phyloP scores from a whole-genome alignment of 108 stramenopile species.

The Cyclotella choctawhatcheeana region DNA sequence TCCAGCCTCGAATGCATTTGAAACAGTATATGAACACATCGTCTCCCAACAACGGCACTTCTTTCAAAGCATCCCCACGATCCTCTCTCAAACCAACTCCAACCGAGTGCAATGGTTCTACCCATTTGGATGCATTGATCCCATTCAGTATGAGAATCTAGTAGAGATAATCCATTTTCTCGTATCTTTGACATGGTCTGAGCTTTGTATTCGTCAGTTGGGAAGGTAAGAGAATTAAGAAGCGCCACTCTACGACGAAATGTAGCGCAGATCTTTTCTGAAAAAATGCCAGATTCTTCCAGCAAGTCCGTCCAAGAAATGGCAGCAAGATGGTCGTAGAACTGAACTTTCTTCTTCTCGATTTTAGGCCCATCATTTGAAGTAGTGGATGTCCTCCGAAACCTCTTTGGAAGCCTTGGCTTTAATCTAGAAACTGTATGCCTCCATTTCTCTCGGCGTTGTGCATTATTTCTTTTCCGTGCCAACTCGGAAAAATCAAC shows the following conservation, averaged over 20 bases:
- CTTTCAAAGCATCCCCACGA: constrained; percentile 48
- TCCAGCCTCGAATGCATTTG: constrained; percentile 53
- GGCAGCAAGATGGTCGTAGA: constrained; percentile 43
- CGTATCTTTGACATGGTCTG: constrained; percentile 45
- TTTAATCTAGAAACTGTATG: constrained; percentile 23
- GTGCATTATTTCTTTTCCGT: constrained; percentile 36
- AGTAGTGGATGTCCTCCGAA: constrained; percentile 17
- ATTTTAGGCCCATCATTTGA: constrained; percentile 15
- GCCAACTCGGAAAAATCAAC: constrained; percentile 49
- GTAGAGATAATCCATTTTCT: constrained; percentile 31
- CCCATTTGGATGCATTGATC: constrained; percentile 55
- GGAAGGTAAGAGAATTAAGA: constrained; percentile 36
- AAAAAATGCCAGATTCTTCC: constrained; percentile 35
- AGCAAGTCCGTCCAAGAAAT: constrained; percentile 43
- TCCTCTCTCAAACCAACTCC: constrained; percentile 54
- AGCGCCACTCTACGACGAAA: constrained; percentile 42
- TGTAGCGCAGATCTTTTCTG: constrained; percentile 42
- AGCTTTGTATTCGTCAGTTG: constrained; percentile 43
- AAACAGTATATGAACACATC: constrained; percentile 44
- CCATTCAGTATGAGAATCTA: constrained; percentile 43
- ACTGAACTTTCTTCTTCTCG: constrained; percentile 47
- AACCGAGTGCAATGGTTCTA: constrained; percentile 42
- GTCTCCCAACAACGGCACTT: constrained; percentile 47
- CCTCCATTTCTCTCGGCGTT: constrained; percentile 47
- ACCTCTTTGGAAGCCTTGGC: constrained; percentile 20